Evolutionary conservation across 139 green algal species (phyloP), one percentile per base, ranked within the genome.

Genomic region (Spirogloea muscicola): DNA sequence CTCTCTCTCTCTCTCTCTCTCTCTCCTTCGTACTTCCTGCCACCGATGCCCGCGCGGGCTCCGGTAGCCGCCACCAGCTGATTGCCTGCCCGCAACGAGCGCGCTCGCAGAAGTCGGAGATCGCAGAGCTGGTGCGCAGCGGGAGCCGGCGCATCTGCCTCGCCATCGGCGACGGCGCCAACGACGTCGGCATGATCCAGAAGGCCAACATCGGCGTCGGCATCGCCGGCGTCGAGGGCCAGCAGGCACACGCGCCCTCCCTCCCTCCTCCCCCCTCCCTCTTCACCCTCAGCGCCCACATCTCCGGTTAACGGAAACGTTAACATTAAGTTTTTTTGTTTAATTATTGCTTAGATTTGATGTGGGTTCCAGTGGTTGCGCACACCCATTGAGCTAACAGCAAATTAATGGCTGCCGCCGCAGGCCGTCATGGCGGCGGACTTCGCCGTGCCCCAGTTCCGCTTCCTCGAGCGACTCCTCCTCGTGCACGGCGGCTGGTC

Each of bases 151-250:
- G 64, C 2, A 89, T 91, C 6, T 96, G 93, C 68, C 89, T 99
- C n/a, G 88, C 86, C 63, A 96, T 98, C 10, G 94, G 94, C 1
- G 94, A 98, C 71, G 94, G 94, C 48, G 94, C 94, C 38, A 99
- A 99, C 64, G 94, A 99, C 74, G 94, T 99, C 49, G 91, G 91
- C 65, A 99, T 99, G 94, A 96, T 97, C 72, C 87, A 92, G 79
- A 90, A 92, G 1, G 93, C 93, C 1, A 87, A 98, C 82, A 96
- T 98, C 29, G 94, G 94, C 0, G 87, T 96, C 1, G 94, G 94
- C 52, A 97, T 98, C 86, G 92, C 86, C 63, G 94, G 94, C 33
- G 85, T 91, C 34, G 94, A 98, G 82, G 94, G 94, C 3, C 86
- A 91, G 6, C 91, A 95, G 48, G 68, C 80, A 29, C 5, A 40